These are phyloP conservation scores for Evernia prunastri DNA, from an alignment of 495 filamentous ascomycete genomes.

Conservation along the genomic window DNA sequence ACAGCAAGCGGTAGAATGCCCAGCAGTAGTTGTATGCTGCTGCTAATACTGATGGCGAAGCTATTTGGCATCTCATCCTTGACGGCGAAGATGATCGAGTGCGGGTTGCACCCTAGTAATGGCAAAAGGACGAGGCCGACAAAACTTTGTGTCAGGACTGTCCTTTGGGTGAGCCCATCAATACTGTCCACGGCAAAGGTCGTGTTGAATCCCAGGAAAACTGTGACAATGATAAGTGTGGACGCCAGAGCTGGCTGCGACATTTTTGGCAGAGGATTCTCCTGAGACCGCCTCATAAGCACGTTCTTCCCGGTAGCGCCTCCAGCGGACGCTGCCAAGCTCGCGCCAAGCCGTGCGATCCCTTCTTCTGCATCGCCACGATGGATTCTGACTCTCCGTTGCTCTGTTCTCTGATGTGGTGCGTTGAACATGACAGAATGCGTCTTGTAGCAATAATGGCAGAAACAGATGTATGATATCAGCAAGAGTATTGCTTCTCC, in stretches of 20 bases:
- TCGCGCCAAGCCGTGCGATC: background rate
- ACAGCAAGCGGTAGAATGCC: constrained; percentile 16
- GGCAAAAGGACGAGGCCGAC: constrained; percentile 16
- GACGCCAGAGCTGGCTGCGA: background rate
- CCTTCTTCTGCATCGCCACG: background rate
- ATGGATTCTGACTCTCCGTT: constrained; percentile 1
- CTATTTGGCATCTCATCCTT: constrained; percentile 10
- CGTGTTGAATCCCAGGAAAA: constrained; percentile 8
- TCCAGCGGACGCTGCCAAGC: background rate
- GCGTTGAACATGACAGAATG: background rate
- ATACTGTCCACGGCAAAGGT: constrained; percentile 17
- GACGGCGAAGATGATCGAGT: constrained; percentile 7
- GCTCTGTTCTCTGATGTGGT: background rate
- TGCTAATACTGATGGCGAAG: constrained; percentile 13
- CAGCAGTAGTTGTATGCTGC: constrained; percentile 14
- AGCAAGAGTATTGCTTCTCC: constrained; percentile 6
- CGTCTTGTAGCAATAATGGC: background rate
- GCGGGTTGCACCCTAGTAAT: constrained; percentile 12
- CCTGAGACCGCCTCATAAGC: background rate
- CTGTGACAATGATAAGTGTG: constrained; percentile 4
- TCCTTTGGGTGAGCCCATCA: constrained; percentile 12
- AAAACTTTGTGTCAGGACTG: constrained; percentile 5
- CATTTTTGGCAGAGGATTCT: constrained; percentile 1
- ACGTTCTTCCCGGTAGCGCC: background rate
- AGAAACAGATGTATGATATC: constrained; percentile 1